Base-by-base conservation (phyloP, 1,284 basidiomycete species). In the Heliocybe sulcata region DNA sequence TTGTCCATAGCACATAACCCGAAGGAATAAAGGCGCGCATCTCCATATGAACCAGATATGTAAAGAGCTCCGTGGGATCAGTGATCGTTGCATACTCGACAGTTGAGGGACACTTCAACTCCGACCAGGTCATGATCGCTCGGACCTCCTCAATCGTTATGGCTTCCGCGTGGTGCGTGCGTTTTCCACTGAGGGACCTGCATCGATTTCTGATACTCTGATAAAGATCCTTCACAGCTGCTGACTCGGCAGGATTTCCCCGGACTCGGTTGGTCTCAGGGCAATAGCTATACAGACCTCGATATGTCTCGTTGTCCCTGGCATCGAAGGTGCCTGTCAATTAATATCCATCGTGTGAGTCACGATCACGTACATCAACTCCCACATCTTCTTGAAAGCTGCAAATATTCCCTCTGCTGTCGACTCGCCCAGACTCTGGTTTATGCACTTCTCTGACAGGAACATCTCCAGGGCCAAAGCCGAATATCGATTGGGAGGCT, bases 161-260 rank as follows among this genome's bases (percentile, higher is more conserved):
- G 1, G 69, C 67, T 42, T 66, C 63, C 9, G 68, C 66, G 55
- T 70, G 69, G 26, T 63, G 1, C 6, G 68, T 38, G 11, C 50
- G 45, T 26, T 59, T 23, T 14, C 69, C 56, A 23, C 48, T 52
- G 3, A 31, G 25, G 11, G 66, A 58, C 3, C 59, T 50, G 4
- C 64, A 68, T 6, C 66, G 68, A 54, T 63, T 64, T 19, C 69
- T 67, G 0, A 20, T 35, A 16, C 9, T 9, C 9, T 35, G 33
- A 9, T 16, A 35, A 9, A 35, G 16, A 16, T 35, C 33, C 33
- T 35, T 9, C 33, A 35, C 33, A 16, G 9, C 33, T 35, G 33
- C 33, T 9, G 33, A 35, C 16, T 9, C 9, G 16, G 33, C 33
- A 9, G 33, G 33, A 16, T 35, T 35, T 9, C 33, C 33, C 9